Evolutionary conservation across 345 rosid genomes (phyloP), one percentile per base, ranked within the genome.

Genomic region (Diplotaxis tenuifolia): DNA sequence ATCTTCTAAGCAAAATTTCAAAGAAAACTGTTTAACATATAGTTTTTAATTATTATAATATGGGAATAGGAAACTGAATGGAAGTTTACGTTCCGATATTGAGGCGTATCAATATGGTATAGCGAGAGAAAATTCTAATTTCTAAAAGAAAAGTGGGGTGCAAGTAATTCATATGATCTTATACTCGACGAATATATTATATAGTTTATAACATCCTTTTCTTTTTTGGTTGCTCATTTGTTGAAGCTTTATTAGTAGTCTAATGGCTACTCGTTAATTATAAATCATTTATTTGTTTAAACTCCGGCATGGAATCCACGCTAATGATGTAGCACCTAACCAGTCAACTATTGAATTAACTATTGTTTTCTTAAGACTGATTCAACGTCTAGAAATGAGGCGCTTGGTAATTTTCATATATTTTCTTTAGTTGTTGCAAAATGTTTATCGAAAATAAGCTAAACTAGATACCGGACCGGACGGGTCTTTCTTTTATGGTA

Each of bases 21-120:
- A 76, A 50, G 36, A 71, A 77, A 77, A n/a, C 31, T 47, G 71
- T 65, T 18, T 77, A 65, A 36, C 25, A 62, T 9, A 54, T 62
- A 31, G 27, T 69, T 62, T 69, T 52, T 1, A 2, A 22, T 36
- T 62, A 63, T 25, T 65, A 57, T 70, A 49, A 57, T 71, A 58
- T 27, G 25, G 21, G 72, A 19, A n/a, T 25, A 77, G 14, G 76
- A 71, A 71, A 58, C 6, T 49, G 56, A 57, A 20, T 25, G 71
- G 76, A 77, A 70, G 27, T 65, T 68, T 49, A 65, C 67, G 62
- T 64, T 32, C 32, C 67, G 38, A 19, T 63, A 57, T 34, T 21
- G 80, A 76, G 67, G 53, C 76, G 80, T 65, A 65, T 47, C 67
- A 58, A 71, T 56, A 36, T 65, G 80, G 72, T 56, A 25, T 65